Conservation (phyloP, 1,284 basidiomycete species). For the Spongiforma sp. region DNA sequence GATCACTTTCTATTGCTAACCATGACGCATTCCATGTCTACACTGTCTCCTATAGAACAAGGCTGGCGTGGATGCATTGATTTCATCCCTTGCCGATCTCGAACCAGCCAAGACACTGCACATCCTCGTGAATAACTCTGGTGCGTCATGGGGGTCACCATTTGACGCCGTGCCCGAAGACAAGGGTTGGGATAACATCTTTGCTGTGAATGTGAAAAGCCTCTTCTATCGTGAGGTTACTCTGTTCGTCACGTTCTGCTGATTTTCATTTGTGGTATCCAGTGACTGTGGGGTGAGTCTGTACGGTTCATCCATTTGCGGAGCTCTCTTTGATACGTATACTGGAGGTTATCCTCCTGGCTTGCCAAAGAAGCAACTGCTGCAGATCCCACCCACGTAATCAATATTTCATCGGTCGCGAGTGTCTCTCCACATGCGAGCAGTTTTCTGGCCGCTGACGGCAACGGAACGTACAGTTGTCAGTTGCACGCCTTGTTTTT, state of each 20-base stretch:
- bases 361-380: conserved; percentile 72
- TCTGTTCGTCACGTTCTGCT: neutral
- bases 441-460: conserved; percentile 54
- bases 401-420: conserved; percentile 83
- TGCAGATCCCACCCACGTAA: conserved; percentile 73
- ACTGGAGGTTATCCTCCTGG: conserved; percentile 46
- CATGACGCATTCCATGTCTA: conserved; percentile 1
- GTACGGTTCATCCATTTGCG: neutral
- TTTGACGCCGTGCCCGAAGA: conserved; percentile 78
- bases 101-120: conserved; percentile 68
- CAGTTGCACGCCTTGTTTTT: conserved; percentile 31
- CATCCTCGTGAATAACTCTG: conserved; percentile 83
- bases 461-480: conserved; percentile 85
- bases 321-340: conserved; percentile 1
- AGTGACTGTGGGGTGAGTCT: conserved; percentile 71
- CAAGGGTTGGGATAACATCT: conserved; percentile 85
- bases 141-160: conserved; percentile 80
- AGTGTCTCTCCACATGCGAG: conserved; percentile 64
- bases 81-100: conserved; percentile 67
- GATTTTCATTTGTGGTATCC: conserved; percentile 5
- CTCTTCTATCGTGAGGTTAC: conserved; percentile 71
- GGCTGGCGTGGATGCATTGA: conserved; percentile 81
- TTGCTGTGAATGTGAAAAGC: conserved; percentile 82
- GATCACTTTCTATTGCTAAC: conserved; percentile 1
- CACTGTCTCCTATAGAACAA: conserved; percentile 55